Base-by-base conservation (phyloP, 495 filamentous ascomycete genomes). In the Penicillium verhagenii region DNA sequence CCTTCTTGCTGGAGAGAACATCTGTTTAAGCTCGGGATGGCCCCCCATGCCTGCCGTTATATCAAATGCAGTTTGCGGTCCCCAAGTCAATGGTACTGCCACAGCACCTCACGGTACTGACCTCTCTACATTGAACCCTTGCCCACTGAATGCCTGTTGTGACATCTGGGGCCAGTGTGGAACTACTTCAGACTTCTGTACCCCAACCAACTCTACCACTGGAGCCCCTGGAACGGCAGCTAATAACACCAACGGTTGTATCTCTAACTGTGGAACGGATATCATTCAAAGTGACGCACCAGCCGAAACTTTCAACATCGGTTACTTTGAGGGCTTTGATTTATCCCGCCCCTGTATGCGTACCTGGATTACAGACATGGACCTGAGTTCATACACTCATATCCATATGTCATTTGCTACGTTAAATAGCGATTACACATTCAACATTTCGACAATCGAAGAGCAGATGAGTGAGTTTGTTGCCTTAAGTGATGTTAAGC, bases 251-350 rank as follows among this genome's bases (percentile, higher is more conserved):
- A 65, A 72, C 56, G 73, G 72, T 2, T 80, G 78, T 56, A 72
- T 77, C 37, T 73, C 64, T 29, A 73, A 74, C 61, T 80, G 77
- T 52, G 76, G 74, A 2, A 73, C 56, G 0, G 52, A 71, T n/a
- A 70, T 78, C 20, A 61, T 65, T 9, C 69, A 63, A 16, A 6
- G 0, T 11, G n/a, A 11, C 4, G 35, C 38, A 25, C 47, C 60
- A 7, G 8, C 31, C 10, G 24, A 8, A 3, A 47, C 23, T 21
- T 11, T 23, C 3, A 28, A 13, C 4, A 38, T 67, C 19, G 64
- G 51, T 4, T 67, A 67, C 47, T 67, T 31, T 38, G 60, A 63
- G 31, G 47, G 45, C 2, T 60, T 18, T 3, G 50, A 51, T 29
- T 35, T 46, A 3, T 35, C 50, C 6, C 63, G 63, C 3, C 9